Conservation (phyloP, 768 basidiomycete genomes). For the Suillus tomentosus region DNA sequence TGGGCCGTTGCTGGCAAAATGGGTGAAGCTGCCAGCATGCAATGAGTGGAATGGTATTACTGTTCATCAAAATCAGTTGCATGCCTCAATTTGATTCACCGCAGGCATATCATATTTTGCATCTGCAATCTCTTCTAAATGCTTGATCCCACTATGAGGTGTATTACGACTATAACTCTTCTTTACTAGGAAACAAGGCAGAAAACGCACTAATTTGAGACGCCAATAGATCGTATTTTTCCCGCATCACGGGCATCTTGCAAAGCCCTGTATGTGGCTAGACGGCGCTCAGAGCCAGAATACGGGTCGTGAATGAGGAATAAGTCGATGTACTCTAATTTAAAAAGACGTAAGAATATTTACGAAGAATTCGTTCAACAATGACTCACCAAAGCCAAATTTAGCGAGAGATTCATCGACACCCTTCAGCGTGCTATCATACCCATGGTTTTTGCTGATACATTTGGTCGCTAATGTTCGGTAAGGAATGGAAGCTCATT, state of each 20-base stretch:
- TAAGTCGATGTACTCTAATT: slow-evolving; percentile 64
- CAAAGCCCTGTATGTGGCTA: slow-evolving; percentile 74
- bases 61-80: slow-evolving; percentile 14
- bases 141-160: slow-evolving; percentile 57
- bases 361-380: background rate
- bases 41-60: background rate
- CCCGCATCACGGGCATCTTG: slow-evolving; percentile 61
- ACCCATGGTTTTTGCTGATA: slow-evolving; percentile 57
- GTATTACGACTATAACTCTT: background rate
- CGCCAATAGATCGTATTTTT: slow-evolving; percentile 73
- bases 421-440: slow-evolving; percentile 57
- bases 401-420: slow-evolving; percentile 62
- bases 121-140: slow-evolving; percentile 71
- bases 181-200: background rate
- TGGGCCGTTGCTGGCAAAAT: slow-evolving; percentile 76
- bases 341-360: background rate
- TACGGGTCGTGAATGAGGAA: slow-evolving; percentile 79
- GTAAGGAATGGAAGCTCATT: slow-evolving; percentile 6
- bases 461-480: slow-evolving; percentile 63
- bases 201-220: slow-evolving; percentile 74
- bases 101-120: slow-evolving; percentile 66
- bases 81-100: slow-evolving; percentile 83
- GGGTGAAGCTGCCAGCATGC: slow-evolving; percentile 63
- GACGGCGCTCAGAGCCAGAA: slow-evolving; percentile 61
- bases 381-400: slow-evolving; percentile 56